Percentiles rank a stretch among this genome's conserved stretches.
phyloP scores from a whole-genome alignment of 1,284 basidiomycete species.

The Marasmius sp. region DNA sequence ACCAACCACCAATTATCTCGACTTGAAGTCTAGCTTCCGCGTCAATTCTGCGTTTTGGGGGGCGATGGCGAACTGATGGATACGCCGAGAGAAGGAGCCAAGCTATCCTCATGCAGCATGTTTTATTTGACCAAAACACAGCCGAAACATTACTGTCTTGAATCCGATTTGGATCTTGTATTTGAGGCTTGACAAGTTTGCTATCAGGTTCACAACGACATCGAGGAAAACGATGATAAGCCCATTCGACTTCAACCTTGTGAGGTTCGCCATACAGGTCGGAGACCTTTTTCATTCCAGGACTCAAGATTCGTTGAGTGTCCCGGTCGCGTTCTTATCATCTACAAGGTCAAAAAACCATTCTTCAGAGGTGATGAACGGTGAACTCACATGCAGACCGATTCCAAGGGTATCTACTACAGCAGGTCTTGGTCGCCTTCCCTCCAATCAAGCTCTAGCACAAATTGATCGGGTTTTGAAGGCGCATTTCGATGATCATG shows the following conservation, averaged over 20 bases:
- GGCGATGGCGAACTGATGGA: too few relatives aligned
- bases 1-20: too few relatives aligned
- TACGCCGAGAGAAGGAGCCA: too few relatives aligned
- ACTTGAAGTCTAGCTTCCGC: too few relatives aligned
- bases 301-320: slow-evolving; percentile 31
- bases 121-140: neutral
- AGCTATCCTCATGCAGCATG: too few relatives aligned
- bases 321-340: slow-evolving; percentile 58
- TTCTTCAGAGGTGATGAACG: neutral
- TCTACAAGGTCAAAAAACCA: neutral
- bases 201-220: slow-evolving; percentile 58
- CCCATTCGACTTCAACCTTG: neutral
- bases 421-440: slow-evolving; percentile 47
- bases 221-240: slow-evolving; percentile 23
- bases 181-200: slow-evolving; percentile 48
- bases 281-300: too few relatives aligned
- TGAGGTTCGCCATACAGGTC: too few relatives aligned
- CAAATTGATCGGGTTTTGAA: slow-evolving; percentile 65
- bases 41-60: too few relatives aligned
- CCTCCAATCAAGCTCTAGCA: slow-evolving; percentile 40
- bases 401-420: slow-evolving; percentile 62
- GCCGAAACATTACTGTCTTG: neutral
- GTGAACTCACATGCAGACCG: slow-evolving; percentile 57
- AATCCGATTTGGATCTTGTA: slow-evolving; percentile 43
- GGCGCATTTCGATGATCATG: too few relatives aligned